Evolutionary conservation across 768 basidiomycete genomes (phyloP).

Genomic region (Cantharellus anzutake): DNA sequence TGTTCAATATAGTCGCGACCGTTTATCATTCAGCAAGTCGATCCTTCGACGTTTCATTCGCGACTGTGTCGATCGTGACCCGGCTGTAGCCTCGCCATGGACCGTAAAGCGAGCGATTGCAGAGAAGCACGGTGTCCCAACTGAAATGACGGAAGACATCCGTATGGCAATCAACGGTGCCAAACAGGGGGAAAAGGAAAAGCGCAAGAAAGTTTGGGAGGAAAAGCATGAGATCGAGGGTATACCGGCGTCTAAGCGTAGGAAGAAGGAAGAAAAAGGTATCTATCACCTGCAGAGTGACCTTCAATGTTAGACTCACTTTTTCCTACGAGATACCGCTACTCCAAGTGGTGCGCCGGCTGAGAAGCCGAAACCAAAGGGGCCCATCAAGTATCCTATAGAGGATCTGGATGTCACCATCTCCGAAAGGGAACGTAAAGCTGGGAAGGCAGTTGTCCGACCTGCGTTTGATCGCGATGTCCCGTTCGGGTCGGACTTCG

Average conservation of each 20-base stretch:
- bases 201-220: constrained; percentile 73
- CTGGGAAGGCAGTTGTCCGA: constrained; percentile 46
- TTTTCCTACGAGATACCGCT: neutral
- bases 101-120: constrained; percentile 78
- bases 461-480: constrained; percentile 26
- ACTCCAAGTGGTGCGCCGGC: constrained; percentile 15
- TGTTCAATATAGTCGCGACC: constrained; percentile 52
- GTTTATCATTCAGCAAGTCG: constrained; percentile 88
- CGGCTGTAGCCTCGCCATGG: constrained; percentile 91
- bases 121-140: constrained; percentile 64
- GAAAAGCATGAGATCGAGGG: constrained; percentile 45
- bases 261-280: constrained; percentile 66
- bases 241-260: constrained; percentile 63
- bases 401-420: constrained; percentile 76
- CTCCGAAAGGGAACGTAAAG: constrained; percentile 65
- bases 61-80: constrained; percentile 85
- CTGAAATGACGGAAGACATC: constrained; percentile 71
- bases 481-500: constrained; percentile 46
- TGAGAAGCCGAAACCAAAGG: constrained; percentile 47
- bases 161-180: constrained; percentile 58
- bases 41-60: constrained; percentile 91
- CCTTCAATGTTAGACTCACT: neutral
- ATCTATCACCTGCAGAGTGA: neutral
- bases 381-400: constrained; percentile 77
- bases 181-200: constrained; percentile 79